A percentile compares a stretch with the other conserved stretches of the same genome.
Evolutionary conservation across 805 yeast species (phyloP).

Genomic region (Saccharomycopsis selenospora): DNA sequence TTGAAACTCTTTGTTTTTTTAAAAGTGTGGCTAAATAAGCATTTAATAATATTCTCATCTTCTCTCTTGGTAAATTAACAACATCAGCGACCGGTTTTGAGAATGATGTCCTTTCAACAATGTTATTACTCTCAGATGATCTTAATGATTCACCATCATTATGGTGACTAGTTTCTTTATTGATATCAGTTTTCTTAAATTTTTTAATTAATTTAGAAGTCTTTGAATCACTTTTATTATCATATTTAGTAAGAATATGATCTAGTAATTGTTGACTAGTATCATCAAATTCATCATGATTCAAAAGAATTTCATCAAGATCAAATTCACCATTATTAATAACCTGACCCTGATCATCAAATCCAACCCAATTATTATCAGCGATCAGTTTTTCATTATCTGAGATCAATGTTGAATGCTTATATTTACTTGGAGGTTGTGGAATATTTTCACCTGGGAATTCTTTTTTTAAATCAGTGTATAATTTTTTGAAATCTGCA

Average conservation of each 20-base stretch:
- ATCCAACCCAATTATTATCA: conserved; percentile 15
- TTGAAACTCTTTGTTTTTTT: conserved; percentile 59
- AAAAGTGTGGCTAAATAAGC: conserved; percentile 56
- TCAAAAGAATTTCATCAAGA: conserved; percentile 6
- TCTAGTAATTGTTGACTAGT: conserved; percentile 6
- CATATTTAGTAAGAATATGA: conserved; percentile 8
- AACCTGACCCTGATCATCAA: conserved; percentile 21
- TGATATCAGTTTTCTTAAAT: background rate
- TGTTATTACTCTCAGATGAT: background rate
- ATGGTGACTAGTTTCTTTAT: background rate
- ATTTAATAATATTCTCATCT: conserved; percentile 67
- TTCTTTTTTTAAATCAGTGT: conserved; percentile 40
- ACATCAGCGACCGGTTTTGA: background rate
- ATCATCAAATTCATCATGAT: conserved; percentile 5
- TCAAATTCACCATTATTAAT: conserved; percentile 21
- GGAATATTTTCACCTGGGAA: conserved; percentile 69
- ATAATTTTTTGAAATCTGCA: conserved; percentile 56
- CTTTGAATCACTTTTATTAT: background rate
- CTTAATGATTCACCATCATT: background rate
- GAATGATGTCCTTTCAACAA: background rate
- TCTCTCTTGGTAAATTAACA: conserved; percentile 54
- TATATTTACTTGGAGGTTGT: conserved; percentile 39
- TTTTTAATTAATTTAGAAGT: background rate
- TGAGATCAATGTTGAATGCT: conserved; percentile 16
- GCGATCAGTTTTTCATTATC: conserved; percentile 3